Conservation (phyloP, 768 basidiomycete species). For the Leccinum subtestaceum region DNA sequence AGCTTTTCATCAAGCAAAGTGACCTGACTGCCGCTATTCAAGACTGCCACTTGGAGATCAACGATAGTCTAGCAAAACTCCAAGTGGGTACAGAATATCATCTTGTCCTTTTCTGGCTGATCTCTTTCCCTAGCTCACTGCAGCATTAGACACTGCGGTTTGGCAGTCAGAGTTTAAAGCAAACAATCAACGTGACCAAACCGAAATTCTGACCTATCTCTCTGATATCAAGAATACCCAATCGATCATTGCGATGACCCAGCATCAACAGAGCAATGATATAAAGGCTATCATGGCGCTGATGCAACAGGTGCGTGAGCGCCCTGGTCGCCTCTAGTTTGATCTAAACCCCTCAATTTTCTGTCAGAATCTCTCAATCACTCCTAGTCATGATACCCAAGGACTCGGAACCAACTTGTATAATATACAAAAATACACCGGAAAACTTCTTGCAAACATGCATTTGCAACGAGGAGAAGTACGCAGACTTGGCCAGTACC, state of each 20-base stretch:
- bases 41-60: constrained; percentile 43
- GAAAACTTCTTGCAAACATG: constrained; percentile 47
- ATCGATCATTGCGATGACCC: constrained; percentile 32
- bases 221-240: constrained; percentile 44
- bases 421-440: constrained; percentile 45
- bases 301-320: constrained; percentile 44
- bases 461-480: constrained; percentile 55
- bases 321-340: not conserved
- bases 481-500: constrained; percentile 43
- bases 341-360: constrained; percentile 15
- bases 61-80: constrained; percentile 46
- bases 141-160: constrained; percentile 42
- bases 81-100: constrained; percentile 34
- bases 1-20: constrained; percentile 45
- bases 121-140: constrained; percentile 36
- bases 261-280: constrained; percentile 35
- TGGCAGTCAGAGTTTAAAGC: constrained; percentile 48
- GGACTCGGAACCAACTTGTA: constrained; percentile 51
- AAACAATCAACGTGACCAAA: constrained; percentile 41
- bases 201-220: constrained; percentile 42
- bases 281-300: constrained; percentile 44
- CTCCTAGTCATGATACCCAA: constrained; percentile 29
- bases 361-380: constrained; percentile 21
- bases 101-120: constrained; percentile 7
- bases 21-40: constrained; percentile 45